phyloP scores from a whole-genome alignment of 2,329 filamentous ascomycete genomes.

The Xylariaceae sp. region DNA sequence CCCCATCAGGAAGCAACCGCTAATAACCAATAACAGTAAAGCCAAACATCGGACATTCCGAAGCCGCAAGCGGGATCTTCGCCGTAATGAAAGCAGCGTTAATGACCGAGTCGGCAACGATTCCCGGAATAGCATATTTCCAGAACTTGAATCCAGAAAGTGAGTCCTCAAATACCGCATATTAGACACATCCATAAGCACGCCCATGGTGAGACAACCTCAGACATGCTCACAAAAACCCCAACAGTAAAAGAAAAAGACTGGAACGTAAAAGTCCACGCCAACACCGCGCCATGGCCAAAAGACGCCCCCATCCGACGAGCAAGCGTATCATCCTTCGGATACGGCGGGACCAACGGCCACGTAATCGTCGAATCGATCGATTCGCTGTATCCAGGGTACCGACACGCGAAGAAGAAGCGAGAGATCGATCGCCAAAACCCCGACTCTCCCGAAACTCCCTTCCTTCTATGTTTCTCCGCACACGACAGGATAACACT shows the following conservation, averaged over 20 bases:
- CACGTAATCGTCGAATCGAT: slow-evolving; percentile 21
- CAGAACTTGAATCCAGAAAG: slow-evolving; percentile 24
- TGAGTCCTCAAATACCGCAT: slow-evolving; percentile 1
- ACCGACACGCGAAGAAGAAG: slow-evolving; percentile 20
- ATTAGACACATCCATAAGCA: too few relatives aligned
- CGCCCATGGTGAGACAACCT: too few relatives aligned
- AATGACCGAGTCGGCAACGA: slow-evolving; percentile 19
- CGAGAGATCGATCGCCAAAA: background rate
- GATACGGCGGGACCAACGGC: slow-evolving; percentile 25
- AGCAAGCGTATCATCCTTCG: slow-evolving; percentile 25
- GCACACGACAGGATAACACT: slow-evolving; percentile 25
- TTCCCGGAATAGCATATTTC: slow-evolving; percentile 20
- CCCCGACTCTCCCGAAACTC: background rate
- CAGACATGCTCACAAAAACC: slow-evolving; percentile 4
- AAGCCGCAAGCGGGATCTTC: slow-evolving; percentile 26
- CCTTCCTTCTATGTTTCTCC: slow-evolving; percentile 22
- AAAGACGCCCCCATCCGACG: slow-evolving; percentile 15
- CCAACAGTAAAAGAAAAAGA: slow-evolving; percentile 22
- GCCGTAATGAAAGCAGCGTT: slow-evolving; percentile 24
- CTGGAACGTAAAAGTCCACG: slow-evolving; percentile 23
- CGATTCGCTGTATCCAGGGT: slow-evolving; percentile 22
- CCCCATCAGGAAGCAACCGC: too few relatives aligned
- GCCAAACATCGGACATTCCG: slow-evolving; percentile 28
- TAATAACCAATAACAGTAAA: slow-evolving; percentile 16
- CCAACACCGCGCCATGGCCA: slow-evolving; percentile 22